Percentiles rank a stretch among this genome's conserved stretches.
Evolutionary conservation across 441 rosid genomes (phyloP).

Genomic region (Theobroma grandiflorum): DNA sequence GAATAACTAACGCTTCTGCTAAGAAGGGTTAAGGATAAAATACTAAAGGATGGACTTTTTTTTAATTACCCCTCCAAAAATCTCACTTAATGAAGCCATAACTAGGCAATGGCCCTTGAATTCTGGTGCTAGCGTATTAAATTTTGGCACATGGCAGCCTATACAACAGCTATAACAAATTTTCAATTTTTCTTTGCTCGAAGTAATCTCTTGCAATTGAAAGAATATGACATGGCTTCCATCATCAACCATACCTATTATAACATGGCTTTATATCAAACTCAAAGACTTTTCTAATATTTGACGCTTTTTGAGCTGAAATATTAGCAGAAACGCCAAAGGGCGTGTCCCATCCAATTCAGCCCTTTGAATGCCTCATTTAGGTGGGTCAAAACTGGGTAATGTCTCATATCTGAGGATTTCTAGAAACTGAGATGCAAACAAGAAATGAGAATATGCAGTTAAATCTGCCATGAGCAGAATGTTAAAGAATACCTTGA

Average conservation of each 20-base stretch:
- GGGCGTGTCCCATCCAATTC: background rate
- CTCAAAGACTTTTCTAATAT: constrained; percentile 8
- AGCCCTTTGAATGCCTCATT: background rate
- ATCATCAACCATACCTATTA: background rate
- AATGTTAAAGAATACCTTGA: constrained; percentile 58
- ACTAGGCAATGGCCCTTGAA: background rate
- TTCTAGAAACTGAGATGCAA: background rate
- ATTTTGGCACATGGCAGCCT: too few species aligned
- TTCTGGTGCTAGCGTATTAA: background rate
- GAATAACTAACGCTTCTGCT: background rate
- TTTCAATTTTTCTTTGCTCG: background rate
- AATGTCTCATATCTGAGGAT: background rate
- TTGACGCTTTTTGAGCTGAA: background rate
- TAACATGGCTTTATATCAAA: background rate
- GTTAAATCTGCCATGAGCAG: background rate
- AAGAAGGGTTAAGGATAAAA: background rate
- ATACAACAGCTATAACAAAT: background rate
- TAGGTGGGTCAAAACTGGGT: background rate
- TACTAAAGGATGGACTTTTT: background rate
- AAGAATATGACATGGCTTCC: background rate
- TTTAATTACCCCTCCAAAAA: background rate
- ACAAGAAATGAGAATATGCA: background rate
- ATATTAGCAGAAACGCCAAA: background rate
- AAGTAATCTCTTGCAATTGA: constrained; percentile 13
- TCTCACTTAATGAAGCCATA: background rate